These are phyloP conservation scores for Aureobasidium sp. DNA, from an alignment of 2,329 filamentous ascomycete species.

Conservation along the genomic window DNA sequence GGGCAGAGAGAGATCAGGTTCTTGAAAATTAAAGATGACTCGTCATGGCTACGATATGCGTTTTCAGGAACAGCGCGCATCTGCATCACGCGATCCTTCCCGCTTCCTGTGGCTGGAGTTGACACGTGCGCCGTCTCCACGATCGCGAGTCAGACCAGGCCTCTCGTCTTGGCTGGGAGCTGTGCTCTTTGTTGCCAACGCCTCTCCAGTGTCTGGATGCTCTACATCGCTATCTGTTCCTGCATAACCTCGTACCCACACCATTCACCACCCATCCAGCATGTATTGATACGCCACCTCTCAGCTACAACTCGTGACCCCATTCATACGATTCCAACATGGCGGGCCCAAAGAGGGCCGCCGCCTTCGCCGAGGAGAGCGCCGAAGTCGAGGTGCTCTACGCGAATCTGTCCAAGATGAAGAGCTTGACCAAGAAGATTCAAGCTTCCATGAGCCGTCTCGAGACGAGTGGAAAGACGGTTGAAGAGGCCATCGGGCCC, in stretches of 20 bases:
- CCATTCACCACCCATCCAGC: not conserved
- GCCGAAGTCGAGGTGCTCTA: conserved; percentile 61
- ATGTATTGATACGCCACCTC: not conserved
- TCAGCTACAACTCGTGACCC: not conserved
- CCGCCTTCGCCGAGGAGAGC: conserved; percentile 57
- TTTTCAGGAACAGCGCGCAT: not conserved
- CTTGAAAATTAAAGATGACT: not conserved
- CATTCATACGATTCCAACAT: conserved; percentile 29
- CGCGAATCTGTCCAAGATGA: conserved; percentile 80
- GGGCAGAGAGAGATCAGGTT: not conserved
- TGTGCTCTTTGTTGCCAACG: not conserved
- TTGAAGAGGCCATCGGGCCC: conserved; percentile 85
- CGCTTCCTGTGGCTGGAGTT: not conserved
- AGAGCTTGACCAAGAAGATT: conserved; percentile 90
- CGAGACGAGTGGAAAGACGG: conserved; percentile 81
- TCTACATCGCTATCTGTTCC: not conserved
- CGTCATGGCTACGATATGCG: conserved; percentile 14
- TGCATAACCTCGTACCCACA: not conserved
- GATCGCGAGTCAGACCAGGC: not conserved
- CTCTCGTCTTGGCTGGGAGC: not conserved
- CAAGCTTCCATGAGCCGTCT: conserved; percentile 77
- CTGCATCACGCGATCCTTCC: not conserved
- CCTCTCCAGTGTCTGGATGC: not conserved
- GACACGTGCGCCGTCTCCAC: not conserved
- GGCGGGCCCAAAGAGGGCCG: conserved; percentile 46